Evolutionary conservation across 192 early-diverging fungal genomes (phyloP).

Genomic region (Podochytrium sp.): DNA sequence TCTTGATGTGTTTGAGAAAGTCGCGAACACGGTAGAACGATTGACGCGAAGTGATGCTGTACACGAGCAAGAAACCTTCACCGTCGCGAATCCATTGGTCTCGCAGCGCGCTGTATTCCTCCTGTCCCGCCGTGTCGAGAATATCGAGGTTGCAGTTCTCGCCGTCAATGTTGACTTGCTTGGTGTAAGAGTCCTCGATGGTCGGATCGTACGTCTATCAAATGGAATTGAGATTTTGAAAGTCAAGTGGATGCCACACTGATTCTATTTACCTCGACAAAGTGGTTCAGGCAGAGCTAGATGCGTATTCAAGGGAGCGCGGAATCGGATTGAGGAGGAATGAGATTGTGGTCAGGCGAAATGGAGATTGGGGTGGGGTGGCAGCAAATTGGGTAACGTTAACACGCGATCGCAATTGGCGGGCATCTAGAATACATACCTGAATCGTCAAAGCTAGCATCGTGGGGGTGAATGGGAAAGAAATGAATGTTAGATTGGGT

Average conservation of each 20-base stretch:
- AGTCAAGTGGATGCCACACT: background rate
- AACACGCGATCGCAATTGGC: no score
- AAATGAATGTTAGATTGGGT: background rate
- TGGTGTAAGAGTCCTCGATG: constrained; percentile 98
- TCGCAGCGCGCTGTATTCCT: constrained; percentile 56
- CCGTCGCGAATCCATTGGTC: constrained; percentile 98
- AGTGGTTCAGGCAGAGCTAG: constrained; percentile 56
- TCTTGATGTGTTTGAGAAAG: constrained; percentile 90
- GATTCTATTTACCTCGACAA: constrained; percentile 43
- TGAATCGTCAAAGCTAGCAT: no score
- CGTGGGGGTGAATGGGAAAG: no score
- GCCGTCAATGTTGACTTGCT: constrained; percentile 92
- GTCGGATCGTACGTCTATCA: constrained; percentile 85
- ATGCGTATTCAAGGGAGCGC: background rate
- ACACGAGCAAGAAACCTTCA: constrained; percentile 93
- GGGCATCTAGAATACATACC: no score
- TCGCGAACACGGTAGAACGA: constrained; percentile 91
- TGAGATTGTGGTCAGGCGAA: no score
- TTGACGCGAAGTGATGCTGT: constrained; percentile 88
- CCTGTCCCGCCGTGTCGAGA: constrained; percentile 92
- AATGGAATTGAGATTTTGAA: background rate
- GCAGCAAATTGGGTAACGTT: no score
- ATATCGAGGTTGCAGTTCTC: constrained; percentile 88
- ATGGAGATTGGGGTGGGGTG: no score
- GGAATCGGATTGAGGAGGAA: background rate